These are phyloP conservation scores for Exophiala phaeomuriformis DNA, from an alignment of 2,329 filamentous ascomycete genomes.

Conservation along the genomic window DNA sequence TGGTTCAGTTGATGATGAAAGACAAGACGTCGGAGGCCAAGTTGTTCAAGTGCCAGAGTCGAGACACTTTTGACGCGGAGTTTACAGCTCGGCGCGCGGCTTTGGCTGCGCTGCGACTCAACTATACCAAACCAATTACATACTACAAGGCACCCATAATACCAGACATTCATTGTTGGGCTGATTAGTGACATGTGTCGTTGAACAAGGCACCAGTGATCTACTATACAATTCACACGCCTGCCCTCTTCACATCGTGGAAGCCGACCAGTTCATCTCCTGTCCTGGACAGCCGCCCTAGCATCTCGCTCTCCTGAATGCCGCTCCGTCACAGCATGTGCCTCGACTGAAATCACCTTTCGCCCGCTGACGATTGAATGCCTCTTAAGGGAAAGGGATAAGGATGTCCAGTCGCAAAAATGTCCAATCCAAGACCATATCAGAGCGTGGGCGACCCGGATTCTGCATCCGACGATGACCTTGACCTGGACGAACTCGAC, in stretches of 20 bases:
- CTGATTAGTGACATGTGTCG: background rate
- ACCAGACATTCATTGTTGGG: background rate
- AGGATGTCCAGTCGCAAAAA: constrained; percentile 16
- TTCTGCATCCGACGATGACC: constrained; percentile 38
- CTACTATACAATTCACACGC: background rate
- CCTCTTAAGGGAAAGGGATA: background rate
- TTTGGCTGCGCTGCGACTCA: background rate
- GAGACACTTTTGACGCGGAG: constrained; percentile 2
- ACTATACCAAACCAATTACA: too few relatives aligned
- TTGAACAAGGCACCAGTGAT: background rate
- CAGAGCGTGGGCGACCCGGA: constrained; percentile 25
- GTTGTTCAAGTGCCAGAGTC: background rate
- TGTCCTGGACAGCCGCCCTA: background rate
- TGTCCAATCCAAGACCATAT: constrained; percentile 10
- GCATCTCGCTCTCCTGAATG: background rate
- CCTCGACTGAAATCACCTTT: too few relatives aligned
- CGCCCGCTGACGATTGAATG: background rate
- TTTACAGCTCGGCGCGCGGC: background rate
- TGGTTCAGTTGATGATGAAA: background rate
- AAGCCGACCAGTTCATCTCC: background rate
- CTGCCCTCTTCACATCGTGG: background rate
- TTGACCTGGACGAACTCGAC: constrained; percentile 43
- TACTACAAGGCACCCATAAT: background rate
- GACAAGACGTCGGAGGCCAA: constrained; percentile 7
- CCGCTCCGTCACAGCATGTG: too few relatives aligned